phyloP scores from a whole-genome alignment of 2,329 filamentous ascomycete species.

The Corynespora cassiicola region DNA sequence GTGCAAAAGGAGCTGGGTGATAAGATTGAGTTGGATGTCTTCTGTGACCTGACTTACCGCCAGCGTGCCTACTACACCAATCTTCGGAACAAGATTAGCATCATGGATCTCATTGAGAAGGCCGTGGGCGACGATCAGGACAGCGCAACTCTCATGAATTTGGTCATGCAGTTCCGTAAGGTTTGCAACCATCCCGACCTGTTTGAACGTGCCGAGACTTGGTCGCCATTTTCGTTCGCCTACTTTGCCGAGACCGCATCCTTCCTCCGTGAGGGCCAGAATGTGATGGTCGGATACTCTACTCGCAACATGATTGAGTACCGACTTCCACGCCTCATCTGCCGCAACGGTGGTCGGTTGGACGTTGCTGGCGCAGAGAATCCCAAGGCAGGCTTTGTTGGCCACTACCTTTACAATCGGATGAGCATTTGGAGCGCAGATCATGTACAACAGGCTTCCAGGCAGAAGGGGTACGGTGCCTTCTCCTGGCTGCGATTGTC shows the following conservation, averaged over 20 bases:
- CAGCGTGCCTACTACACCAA: conserved; percentile 94
- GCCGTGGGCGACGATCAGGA: conserved; percentile 93
- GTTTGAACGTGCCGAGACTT: conserved; percentile 92
- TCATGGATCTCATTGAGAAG: conserved; percentile 98
- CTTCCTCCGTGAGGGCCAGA: conserved; percentile 86
- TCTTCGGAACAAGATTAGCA: conserved; percentile 94
- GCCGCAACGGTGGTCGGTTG: conserved; percentile 78
- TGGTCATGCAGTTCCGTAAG: conserved; percentile 99
- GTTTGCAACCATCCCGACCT: conserved; percentile 98
- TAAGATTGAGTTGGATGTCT: conserved; percentile 96
- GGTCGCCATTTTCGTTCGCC: conserved; percentile 82
- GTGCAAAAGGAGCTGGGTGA: conserved; percentile 98
- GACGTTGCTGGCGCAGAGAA: conserved; percentile 78
- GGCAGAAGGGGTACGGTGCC: conserved; percentile 65
- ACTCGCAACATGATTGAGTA: conserved; percentile 87
- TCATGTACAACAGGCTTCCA: conserved; percentile 71
- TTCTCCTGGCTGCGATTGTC: conserved; percentile 94
- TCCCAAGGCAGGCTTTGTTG: conserved; percentile 76
- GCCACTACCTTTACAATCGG: conserved; percentile 77
- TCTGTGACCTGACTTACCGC: conserved; percentile 95
- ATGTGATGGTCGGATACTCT: conserved; percentile 84
- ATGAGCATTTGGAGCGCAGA: conserved; percentile 92
- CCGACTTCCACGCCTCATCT: conserved; percentile 80
- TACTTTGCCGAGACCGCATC: conserved; percentile 94
- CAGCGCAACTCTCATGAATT: conserved; percentile 95